These are phyloP conservation scores for Blastocladiella emersonii DNA, from an alignment of 371 early-diverging fungal species.

Conservation along the genomic window DNA sequence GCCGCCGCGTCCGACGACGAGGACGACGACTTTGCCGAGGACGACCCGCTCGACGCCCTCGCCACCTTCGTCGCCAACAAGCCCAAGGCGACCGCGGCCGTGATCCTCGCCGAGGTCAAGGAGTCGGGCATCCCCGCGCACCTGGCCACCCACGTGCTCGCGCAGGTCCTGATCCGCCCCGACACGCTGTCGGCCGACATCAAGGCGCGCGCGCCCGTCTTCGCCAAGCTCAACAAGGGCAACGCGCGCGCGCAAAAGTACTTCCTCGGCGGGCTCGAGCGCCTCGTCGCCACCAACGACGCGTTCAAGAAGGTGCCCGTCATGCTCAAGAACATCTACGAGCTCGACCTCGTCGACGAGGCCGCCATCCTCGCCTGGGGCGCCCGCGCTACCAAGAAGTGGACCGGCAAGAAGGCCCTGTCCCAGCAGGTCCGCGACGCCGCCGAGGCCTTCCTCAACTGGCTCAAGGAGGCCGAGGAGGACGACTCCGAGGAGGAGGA, in stretches of 20 bases:
- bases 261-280: constrained; percentile 82
- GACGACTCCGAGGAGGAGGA: constrained; percentile 37
- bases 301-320: constrained; percentile 56
- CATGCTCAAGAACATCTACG: constrained; percentile 77
- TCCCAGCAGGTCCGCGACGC: constrained; percentile 60
- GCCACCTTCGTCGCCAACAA: constrained; percentile 19
- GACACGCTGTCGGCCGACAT: constrained; percentile 31
- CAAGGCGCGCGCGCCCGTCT: constrained; percentile 24
- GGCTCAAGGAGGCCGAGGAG: constrained; percentile 56
- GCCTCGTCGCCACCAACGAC: constrained; percentile 53
- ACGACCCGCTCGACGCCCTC: constrained; percentile 26
- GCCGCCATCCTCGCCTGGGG: constrained; percentile 79
- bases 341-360: constrained; percentile 82
- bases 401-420: constrained; percentile 57
- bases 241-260: constrained; percentile 62
- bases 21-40: constrained; percentile 43
- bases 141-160: constrained; percentile 42
- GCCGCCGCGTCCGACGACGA: constrained; percentile 19
- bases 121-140: constrained; percentile 61
- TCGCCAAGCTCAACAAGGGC: constrained; percentile 19
- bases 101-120: constrained; percentile 58
- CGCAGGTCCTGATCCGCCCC: constrained; percentile 48
- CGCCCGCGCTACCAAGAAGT: constrained; percentile 76
- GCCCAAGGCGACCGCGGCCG: constrained; percentile 36
- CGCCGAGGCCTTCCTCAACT: constrained; percentile 78